Base-by-base conservation (phyloP, 2,329 filamentous ascomycete species). In the Beauveria bassiana region DNA sequence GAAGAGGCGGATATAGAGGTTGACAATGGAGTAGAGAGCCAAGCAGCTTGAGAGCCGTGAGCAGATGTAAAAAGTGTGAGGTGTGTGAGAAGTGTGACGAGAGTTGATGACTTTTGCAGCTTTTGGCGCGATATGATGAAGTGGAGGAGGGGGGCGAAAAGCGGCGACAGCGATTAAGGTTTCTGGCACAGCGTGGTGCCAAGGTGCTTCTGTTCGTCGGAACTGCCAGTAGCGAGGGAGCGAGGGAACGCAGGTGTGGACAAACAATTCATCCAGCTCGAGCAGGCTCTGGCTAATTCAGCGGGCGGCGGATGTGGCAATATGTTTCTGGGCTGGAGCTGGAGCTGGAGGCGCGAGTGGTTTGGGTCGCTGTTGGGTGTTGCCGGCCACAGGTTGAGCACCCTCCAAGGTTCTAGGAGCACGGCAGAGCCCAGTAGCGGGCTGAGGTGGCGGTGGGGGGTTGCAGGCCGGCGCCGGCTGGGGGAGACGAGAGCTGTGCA, bases 101-200 rank as follows among this genome's bases (percentile, higher is more conserved):
- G 43, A 53, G 51, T 55, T 46, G 42, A 61, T 54, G 59, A 61
- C 51, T 53, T 26, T 54, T 51, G 59, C 22, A 61, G 43, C 51
- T 54, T 61, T 47, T 55, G 59, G 59, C 51, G 59, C 59, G 59
- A 61, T 55, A 61, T 55, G 50, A 42, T 52, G 60, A 45, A 46
- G 60, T 52, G 59, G 42, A 51, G 51, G 46, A 18, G 47, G 58
- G 60, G 60, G 60, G 60, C 60, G 38, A 62, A 62, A 62, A 58
- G 53, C 60, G 60, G 60, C 60, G 60, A 57, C 47, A 12, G 53
- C 60, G 60, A 62, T 62, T 62, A 62, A 62, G 31, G 60, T 62
- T 62, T 62, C 60, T 3, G 24, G 34, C 38, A 53, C 42, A 54
- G 59, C n/a, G 47, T 22, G 46, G 46, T 51, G 16, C 18, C 14